A percentile compares a stretch with the other conserved stretches of the same genome.
Evolutionary conservation across 2,329 filamentous ascomycete genomes (phyloP).

Genomic region (Aspergillus piperis): DNA sequence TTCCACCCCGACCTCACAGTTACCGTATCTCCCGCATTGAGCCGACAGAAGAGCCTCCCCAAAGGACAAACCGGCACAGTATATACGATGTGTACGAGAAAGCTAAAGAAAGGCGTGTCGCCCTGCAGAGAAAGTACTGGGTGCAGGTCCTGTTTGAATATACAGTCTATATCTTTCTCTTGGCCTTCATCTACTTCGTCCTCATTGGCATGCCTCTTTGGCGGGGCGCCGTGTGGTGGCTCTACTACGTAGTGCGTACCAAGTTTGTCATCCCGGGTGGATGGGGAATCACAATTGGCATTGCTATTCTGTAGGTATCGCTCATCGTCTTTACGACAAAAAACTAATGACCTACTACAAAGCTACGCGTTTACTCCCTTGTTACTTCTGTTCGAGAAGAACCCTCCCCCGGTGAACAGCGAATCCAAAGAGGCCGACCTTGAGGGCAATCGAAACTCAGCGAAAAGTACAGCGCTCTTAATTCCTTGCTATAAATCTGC

Average conservation of each 20-base stretch:
- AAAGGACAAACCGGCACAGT: neutral
- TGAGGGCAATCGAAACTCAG: conserved; percentile 20
- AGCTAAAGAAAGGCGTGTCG: neutral
- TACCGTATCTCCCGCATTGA: conserved; percentile 4
- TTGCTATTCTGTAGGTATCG: conserved; percentile 36
- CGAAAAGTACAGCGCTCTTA: conserved; percentile 42
- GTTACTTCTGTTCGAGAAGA: conserved; percentile 37
- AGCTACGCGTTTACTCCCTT: conserved; percentile 34
- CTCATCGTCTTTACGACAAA: too few species aligned
- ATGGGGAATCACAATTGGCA: conserved; percentile 42
- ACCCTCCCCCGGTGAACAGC: conserved; percentile 23
- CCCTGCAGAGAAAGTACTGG: conserved; percentile 35
- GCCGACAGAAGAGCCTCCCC: neutral
- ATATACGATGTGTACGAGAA: conserved; percentile 7
- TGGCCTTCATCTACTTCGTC: conserved; percentile 49
- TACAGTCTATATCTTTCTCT: conserved; percentile 38
- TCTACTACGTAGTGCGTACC: conserved; percentile 43
- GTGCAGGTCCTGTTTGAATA: conserved; percentile 43
- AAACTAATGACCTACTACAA: neutral
- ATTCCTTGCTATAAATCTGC: conserved; percentile 54
- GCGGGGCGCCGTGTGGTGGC: conserved; percentile 48
- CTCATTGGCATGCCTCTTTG: conserved; percentile 50
- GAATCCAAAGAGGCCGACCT: conserved; percentile 10
- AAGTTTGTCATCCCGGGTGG: conserved; percentile 46
- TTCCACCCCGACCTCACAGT: conserved; percentile 3